Percentiles rank a stretch among this genome's conserved stretches.
Conservation (phyloP, 2,329 filamentous ascomycete genomes). For the Pestalotiopsis fici region DNA sequence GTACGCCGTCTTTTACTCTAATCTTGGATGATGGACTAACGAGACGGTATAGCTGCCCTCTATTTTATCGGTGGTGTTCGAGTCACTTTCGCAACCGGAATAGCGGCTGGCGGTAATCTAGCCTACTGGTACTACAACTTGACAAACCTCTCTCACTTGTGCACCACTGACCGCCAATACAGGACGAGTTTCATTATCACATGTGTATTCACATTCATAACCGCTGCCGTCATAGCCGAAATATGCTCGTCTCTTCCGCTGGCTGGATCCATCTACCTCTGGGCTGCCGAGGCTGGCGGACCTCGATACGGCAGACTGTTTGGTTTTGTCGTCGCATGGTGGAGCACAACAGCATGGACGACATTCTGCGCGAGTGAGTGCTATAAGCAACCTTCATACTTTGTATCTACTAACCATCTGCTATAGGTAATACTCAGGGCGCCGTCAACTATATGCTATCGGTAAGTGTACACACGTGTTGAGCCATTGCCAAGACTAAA, state of each 20-base stretch:
- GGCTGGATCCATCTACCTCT: constrained; percentile 61
- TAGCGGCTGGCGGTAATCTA: constrained; percentile 60
- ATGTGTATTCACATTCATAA: constrained; percentile 61
- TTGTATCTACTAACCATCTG: not conserved
- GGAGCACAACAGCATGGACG: constrained; percentile 64
- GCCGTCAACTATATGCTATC: constrained; percentile 55
- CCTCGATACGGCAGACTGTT: constrained; percentile 55
- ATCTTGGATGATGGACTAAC: not conserved
- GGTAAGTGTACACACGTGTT: constrained; percentile 27
- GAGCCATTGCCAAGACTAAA: not conserved
- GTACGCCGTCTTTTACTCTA: constrained; percentile 31
- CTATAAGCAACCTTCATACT: not conserved
- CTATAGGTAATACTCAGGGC: constrained; percentile 46
- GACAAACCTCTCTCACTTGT: not conserved
- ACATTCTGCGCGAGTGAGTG: constrained; percentile 52
- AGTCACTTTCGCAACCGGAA: constrained; percentile 63
- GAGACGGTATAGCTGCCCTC: constrained; percentile 48
- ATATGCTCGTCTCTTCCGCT: constrained; percentile 61
- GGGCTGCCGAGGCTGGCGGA: constrained; percentile 61
- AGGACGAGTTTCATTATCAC: constrained; percentile 63
- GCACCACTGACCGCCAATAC: not conserved
- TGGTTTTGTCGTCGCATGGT: constrained; percentile 65
- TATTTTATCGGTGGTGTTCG: constrained; percentile 63
- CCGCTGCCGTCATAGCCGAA: constrained; percentile 60
- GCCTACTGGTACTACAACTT: constrained; percentile 53